These are phyloP conservation scores for Coleophoma crateriformis DNA, from an alignment of 2,329 filamentous ascomycete species.

Conservation along the genomic window DNA sequence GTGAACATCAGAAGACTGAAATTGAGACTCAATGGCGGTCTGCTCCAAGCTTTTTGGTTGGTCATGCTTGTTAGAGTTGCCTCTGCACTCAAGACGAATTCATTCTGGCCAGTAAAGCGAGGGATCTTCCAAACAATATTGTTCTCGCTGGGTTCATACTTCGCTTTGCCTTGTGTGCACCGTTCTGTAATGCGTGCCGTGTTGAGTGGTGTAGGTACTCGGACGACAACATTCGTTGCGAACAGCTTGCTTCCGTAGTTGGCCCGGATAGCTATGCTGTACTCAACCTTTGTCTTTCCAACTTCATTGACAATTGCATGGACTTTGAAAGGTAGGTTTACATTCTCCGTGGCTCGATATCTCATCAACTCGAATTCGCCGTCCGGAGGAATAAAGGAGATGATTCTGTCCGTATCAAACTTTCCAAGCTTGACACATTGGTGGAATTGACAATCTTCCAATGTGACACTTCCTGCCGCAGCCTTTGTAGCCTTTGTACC, in stretches of 20 bases:
- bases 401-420: constrained; percentile 94
- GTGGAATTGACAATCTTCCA: constrained; percentile 98
- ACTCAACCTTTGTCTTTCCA: constrained; percentile 95
- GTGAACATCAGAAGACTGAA: constrained; percentile 98
- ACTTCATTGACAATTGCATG: constrained; percentile 98
- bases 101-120: constrained; percentile 95
- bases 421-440: constrained; percentile 97
- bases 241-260: constrained; percentile 97
- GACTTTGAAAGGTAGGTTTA: constrained; percentile 97
- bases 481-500: constrained; percentile 90
- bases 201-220: constrained; percentile 93
- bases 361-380: constrained; percentile 99
- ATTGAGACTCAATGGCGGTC: constrained; percentile 84
- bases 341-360: constrained; percentile 96
- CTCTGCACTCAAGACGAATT: constrained; percentile 92
- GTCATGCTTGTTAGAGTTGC: constrained; percentile 95
- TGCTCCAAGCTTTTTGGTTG: constrained; percentile 93
- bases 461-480: constrained; percentile 87
- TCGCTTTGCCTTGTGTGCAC: constrained; percentile 92
- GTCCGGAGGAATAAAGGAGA: constrained; percentile 94
- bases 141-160: constrained; percentile 97
- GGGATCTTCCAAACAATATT: constrained; percentile 99
- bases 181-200: constrained; percentile 91
- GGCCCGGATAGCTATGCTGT: constrained; percentile 94
- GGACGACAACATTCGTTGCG: constrained; percentile 90